These are phyloP conservation scores for Xylariaceae sp. DNA, from an alignment of 2,329 filamentous ascomycete genomes.

Conservation along the genomic window DNA sequence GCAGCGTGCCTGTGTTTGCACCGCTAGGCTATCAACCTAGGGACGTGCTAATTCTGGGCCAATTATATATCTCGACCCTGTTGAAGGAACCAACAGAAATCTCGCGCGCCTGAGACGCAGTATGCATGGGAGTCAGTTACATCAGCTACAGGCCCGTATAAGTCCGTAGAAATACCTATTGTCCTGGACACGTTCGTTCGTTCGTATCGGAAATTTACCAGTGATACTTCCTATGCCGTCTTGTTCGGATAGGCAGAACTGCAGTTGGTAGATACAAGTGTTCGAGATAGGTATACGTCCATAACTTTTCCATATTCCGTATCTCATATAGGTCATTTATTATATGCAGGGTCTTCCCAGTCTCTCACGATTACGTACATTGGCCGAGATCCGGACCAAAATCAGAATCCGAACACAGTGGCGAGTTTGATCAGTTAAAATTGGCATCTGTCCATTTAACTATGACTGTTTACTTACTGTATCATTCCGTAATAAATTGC, in stretches of 20 bases:
- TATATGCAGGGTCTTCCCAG: not conserved
- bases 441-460: not conserved
- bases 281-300: not conserved
- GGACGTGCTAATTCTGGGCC: not conserved
- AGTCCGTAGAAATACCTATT: too few relatives aligned
- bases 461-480: not conserved
- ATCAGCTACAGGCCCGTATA: too few relatives aligned
- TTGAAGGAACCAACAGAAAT: not conserved
- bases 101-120: not conserved
- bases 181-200: too few relatives aligned
- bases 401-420: not conserved
- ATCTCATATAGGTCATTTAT: not conserved
- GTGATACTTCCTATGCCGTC: too few relatives aligned
- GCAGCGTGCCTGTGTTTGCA: not conserved
- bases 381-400: not conserved
- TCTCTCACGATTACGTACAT: not conserved
- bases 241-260: too few relatives aligned
- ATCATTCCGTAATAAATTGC: too few relatives aligned
- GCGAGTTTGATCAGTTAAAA: not conserved
- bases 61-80: not conserved
- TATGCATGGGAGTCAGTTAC: too few relatives aligned
- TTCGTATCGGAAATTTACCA: too few relatives aligned
- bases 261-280: not conserved
- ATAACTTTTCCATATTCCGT: too few relatives aligned
- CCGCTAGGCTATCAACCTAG: too few relatives aligned